These are phyloP conservation scores for Botrytis elliptica DNA, from an alignment of 2,329 filamentous ascomycete genomes.

Conservation along the genomic window DNA sequence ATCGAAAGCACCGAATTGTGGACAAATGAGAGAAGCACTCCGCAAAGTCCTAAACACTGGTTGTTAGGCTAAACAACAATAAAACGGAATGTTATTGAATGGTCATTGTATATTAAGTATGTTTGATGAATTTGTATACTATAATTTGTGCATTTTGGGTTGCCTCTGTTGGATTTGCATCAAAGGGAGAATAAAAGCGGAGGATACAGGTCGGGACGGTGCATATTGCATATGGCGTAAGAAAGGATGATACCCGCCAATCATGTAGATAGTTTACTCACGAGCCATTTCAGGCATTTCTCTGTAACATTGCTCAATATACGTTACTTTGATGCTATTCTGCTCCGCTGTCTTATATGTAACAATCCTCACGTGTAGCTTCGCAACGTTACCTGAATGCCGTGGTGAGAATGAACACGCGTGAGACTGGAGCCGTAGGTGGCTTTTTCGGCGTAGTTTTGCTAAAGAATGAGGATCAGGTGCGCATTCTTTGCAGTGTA, in stretches of 20 bases:
- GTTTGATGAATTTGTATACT: neutral
- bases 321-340: neutral
- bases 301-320: neutral
- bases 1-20: slow-evolving; percentile 32
- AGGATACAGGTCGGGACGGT: neutral
- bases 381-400: slow-evolving; percentile 1
- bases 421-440: neutral
- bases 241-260: slow-evolving; percentile 21
- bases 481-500: neutral
- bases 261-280: slow-evolving; percentile 13
- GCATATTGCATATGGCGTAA: slow-evolving; percentile 16
- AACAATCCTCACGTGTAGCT: neutral
- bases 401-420: neutral
- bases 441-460: neutral
- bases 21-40: slow-evolving; percentile 23
- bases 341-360: neutral
- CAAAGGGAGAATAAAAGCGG: neutral
- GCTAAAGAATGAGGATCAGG: neutral
- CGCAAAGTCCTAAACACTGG: slow-evolving; percentile 31
- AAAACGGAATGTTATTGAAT: neutral
- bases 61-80: slow-evolving; percentile 23
- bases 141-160: neutral
- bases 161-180: neutral
- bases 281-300: neutral
- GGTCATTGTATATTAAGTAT: neutral